Base-by-base conservation (phyloP, 306 rosid species). In the Pyrus communis region DNA sequence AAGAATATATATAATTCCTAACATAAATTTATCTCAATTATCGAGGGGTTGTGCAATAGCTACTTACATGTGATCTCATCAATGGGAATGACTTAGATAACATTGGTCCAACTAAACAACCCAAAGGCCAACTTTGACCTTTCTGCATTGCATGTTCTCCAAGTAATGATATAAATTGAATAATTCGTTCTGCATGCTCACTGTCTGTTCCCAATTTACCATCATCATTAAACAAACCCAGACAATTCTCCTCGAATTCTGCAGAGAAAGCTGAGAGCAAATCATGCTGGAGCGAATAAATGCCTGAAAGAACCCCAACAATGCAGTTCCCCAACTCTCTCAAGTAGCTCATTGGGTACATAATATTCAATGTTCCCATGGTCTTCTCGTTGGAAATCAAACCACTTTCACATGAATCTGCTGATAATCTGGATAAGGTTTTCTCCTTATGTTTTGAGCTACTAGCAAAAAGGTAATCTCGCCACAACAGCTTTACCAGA, bases 91-190 rank as follows among this genome's bases (percentile, higher is more conserved):
- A 88, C 74, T 85, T 87, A 0, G 90, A 87, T 85, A 95, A 74
- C 85, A 83, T 83, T 55, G 98, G 98, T 87, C 98, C 98, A 28
- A 95, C 93, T 75, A 94, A 71, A 78, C 71, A 85, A 66, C 70
- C 86, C 93, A 95, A 81, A 23, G 96, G 96, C 98, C 98, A 95
- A 81, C 77, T 82, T 87, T 80, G 92, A 90, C 89, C 89, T 84
- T 78, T 83, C 78, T 78, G 84, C 82, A 82, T 72, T 13, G 96
- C 88, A 83, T 82, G 89, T 78, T 88, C 87, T 84, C 88, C 96
- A 76, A 95, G 83, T 85, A 87, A 84, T 73, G 80, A 70, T 81
- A 95, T 84, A 79, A 92, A 89, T 69, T 83, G 92, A 79, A 79
- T 79, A 60, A 92, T 80, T 63, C 69, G 88, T 69, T 89, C 97